A percentile compares a stretch with the other conserved stretches of the same genome.
Conservation (phyloP, 768 basidiomycete genomes). For the Lactarius sanguifluus region DNA sequence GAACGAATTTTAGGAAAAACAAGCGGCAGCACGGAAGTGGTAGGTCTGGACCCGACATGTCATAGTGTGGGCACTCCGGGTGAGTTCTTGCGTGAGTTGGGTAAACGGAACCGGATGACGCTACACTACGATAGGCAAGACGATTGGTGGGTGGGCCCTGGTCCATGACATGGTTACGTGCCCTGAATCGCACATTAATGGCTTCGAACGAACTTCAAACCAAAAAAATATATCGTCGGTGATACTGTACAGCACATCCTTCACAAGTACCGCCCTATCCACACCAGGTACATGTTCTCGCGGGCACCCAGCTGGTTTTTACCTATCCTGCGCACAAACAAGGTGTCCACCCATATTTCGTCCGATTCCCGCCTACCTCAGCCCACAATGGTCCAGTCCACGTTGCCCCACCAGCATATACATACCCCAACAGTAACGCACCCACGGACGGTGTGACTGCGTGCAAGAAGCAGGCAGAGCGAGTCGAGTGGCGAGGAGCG, state of each 20-base stretch:
- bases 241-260: constrained; percentile 4
- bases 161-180: constrained; percentile 8
- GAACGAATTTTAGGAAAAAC: neutral
- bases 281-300: constrained; percentile 60
- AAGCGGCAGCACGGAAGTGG: constrained; percentile 2
- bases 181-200: constrained; percentile 7
- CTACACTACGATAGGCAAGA: constrained; percentile 12
- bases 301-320: constrained; percentile 47
- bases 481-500: constrained; percentile 58
- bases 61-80: neutral
- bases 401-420: constrained; percentile 32
- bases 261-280: constrained; percentile 54
- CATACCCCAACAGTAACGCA: constrained; percentile 65
- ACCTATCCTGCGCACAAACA: constrained; percentile 46
- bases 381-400: constrained; percentile 43
- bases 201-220: neutral
- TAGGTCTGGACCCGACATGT: constrained; percentile 9
- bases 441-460: constrained; percentile 41
- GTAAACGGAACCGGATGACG: neutral
- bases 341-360: constrained; percentile 14
- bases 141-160: constrained; percentile 8
- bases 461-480: constrained; percentile 48
- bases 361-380: constrained; percentile 35
- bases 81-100: neutral
- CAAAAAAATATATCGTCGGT: constrained; percentile 3